Evolutionary conservation across 2,329 filamentous ascomycete species (phyloP).

Genomic region (Dothideomycetes sp.): DNA sequence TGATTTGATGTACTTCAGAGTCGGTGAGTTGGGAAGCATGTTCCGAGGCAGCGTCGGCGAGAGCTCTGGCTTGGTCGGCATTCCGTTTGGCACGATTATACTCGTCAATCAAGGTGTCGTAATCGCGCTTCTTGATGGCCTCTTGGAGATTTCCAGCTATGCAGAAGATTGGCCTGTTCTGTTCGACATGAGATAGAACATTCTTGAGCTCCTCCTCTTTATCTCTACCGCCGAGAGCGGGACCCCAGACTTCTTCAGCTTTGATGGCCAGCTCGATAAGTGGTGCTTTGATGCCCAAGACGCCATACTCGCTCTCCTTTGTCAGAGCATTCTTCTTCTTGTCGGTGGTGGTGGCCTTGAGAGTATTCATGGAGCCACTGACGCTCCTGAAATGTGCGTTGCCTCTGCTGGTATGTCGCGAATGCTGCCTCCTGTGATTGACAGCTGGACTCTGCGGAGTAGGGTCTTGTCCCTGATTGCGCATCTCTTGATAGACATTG

Average conservation of each 20-base stretch:
- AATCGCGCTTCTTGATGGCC: constrained; percentile 82
- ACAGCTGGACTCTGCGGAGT: constrained; percentile 8
- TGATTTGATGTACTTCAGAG: constrained; percentile 70
- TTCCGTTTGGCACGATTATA: constrained; percentile 75
- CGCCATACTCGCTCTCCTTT: constrained; percentile 87
- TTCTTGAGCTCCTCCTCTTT: constrained; percentile 79
- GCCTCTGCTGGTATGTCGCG: constrained; percentile 57
- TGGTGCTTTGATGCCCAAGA: constrained; percentile 77
- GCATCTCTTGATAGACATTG: constrained; percentile 97
- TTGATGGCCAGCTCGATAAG: constrained; percentile 84
- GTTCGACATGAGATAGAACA: constrained; percentile 64
- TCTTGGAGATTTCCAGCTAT: constrained; percentile 67
- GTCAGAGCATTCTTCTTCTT: constrained; percentile 79
- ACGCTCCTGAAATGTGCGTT: constrained; percentile 26
- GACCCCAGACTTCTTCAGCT: constrained; percentile 95
- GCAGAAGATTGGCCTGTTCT: constrained; percentile 72
- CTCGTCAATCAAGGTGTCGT: constrained; percentile 76
- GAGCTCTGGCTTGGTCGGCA: constrained; percentile 62
- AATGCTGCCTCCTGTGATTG: constrained; percentile 41
- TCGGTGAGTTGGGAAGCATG: constrained; percentile 53
- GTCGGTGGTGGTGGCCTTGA: constrained; percentile 33
- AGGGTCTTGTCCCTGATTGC: constrained; percentile 49
- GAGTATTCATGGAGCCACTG: constrained; percentile 23
- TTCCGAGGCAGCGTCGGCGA: constrained; percentile 47
- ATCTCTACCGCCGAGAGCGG: constrained; percentile 79